Evolutionary conservation across 2,329 filamentous ascomycete genomes (phyloP).

Genomic region (Onygena corvina): DNA sequence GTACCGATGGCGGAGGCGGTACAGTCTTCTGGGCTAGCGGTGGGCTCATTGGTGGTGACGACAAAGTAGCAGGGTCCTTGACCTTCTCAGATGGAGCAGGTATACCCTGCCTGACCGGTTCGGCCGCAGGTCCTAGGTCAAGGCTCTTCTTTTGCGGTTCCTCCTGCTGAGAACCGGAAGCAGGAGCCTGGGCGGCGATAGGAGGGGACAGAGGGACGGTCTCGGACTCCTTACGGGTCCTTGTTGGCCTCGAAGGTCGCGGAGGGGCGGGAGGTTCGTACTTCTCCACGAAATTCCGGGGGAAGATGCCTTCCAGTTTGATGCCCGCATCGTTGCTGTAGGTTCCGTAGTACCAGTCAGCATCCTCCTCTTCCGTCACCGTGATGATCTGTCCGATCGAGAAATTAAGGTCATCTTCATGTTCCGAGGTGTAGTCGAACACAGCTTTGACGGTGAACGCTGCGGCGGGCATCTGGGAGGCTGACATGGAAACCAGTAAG

Average conservation of each 20-base stretch:
- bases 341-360: constrained; percentile 85
- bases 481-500: background rate
- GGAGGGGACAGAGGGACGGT: constrained; percentile 26
- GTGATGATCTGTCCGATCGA: constrained; percentile 76
- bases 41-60: constrained; percentile 19
- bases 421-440: constrained; percentile 83
- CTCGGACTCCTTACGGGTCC: constrained; percentile 53
- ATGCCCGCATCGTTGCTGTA: constrained; percentile 64
- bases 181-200: constrained; percentile 21
- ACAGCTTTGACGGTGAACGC: constrained; percentile 92
- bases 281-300: constrained; percentile 92
- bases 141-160: background rate
- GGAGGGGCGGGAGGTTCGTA: constrained; percentile 86
- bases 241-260: constrained; percentile 59
- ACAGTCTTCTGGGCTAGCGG: constrained; percentile 23
- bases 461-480: constrained; percentile 50
- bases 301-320: constrained; percentile 78
- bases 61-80: background rate
- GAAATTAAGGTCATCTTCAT: constrained; percentile 93
- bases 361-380: constrained; percentile 83
- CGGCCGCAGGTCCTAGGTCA: background rate
- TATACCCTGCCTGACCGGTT: constrained; percentile 6
- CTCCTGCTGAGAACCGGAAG: background rate
- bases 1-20: constrained; percentile 27
- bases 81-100: constrained; percentile 20